phyloP scores from a whole-genome alignment of 768 basidiomycete genomes.

The Calocybe indica region DNA sequence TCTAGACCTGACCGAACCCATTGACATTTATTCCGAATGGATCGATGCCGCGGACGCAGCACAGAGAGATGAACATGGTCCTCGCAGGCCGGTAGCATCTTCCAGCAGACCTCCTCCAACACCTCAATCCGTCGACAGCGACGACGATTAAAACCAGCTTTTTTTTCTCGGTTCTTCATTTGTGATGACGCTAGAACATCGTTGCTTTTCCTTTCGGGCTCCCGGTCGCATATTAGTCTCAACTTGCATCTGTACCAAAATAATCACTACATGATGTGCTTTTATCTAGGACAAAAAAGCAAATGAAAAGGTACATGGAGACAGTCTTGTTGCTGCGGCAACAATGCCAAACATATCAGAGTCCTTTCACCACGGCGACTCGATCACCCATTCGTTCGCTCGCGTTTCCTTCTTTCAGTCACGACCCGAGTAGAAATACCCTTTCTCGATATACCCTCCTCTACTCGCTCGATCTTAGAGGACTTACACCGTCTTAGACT shows the following conservation, averaged over 20 bases:
- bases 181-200: no score
- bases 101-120: constrained; percentile 46
- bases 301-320: constrained; percentile 9
- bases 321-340: constrained; percentile 3
- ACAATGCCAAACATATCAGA: no score
- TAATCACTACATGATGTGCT: no score
- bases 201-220: background rate
- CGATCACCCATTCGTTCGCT: no score
- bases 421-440: no score
- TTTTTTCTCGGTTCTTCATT: background rate
- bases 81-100: constrained; percentile 54
- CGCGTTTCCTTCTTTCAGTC: no score
- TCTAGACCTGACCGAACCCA: constrained; percentile 78
- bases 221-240: background rate
- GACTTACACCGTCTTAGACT: constrained; percentile 6
- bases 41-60: constrained; percentile 85
- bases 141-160: constrained; percentile 33
- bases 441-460: background rate
- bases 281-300: constrained; percentile 9
- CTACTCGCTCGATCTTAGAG: no score
- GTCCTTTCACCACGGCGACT: no score
- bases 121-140: constrained; percentile 39
- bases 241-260: background rate
- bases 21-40: constrained; percentile 91
- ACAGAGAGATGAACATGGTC: constrained; percentile 51